Evolutionary conservation across 495 filamentous ascomycete species (phyloP).

Genomic region (Poronia punctata): DNA sequence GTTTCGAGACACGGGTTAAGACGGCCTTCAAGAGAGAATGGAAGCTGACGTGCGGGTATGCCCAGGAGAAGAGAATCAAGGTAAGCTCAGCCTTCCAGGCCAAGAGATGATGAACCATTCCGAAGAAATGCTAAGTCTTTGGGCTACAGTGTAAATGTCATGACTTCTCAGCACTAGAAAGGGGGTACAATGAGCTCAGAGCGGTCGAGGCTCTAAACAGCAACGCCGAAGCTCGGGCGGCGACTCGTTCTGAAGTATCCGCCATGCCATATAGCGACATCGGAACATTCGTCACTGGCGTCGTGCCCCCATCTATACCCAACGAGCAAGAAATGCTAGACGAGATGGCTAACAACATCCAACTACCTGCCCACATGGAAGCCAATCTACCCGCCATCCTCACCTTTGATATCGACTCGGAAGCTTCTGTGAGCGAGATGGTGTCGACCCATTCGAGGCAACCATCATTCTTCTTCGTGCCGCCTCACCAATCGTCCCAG

Average conservation of each 20-base stretch:
- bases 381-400: not conserved
- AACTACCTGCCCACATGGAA: not conserved
- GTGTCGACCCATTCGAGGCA: slow-evolving; percentile 6
- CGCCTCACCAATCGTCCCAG: slow-evolving; percentile 15
- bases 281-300: slow-evolving; percentile 20
- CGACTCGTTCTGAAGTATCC: not conserved
- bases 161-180: slow-evolving; percentile 21
- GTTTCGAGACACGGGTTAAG: slow-evolving; percentile 13
- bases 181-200: slow-evolving; percentile 2
- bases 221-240: not conserved
- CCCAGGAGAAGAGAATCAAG: slow-evolving; percentile 19
- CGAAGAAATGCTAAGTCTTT: too few relatives aligned
- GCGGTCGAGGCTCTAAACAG: not conserved
- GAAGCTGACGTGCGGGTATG: slow-evolving; percentile 18
- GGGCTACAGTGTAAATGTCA: slow-evolving; percentile 22
- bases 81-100: slow-evolving; percentile 10
- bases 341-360: not conserved
- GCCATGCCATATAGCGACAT: slow-evolving; percentile 5
- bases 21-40: slow-evolving; percentile 23
- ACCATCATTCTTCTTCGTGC: slow-evolving; percentile 5
- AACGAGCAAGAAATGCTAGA: slow-evolving; percentile 8
- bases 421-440: slow-evolving; percentile 1
- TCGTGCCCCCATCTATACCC: slow-evolving; percentile 9
- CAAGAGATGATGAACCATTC: not conserved
- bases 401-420: slow-evolving; percentile 3